Percentiles rank a stretch among this genome's conserved stretches.
phyloP scores from a whole-genome alignment of 2,329 filamentous ascomycete genomes.

The Fusarium keratoplasticum region DNA sequence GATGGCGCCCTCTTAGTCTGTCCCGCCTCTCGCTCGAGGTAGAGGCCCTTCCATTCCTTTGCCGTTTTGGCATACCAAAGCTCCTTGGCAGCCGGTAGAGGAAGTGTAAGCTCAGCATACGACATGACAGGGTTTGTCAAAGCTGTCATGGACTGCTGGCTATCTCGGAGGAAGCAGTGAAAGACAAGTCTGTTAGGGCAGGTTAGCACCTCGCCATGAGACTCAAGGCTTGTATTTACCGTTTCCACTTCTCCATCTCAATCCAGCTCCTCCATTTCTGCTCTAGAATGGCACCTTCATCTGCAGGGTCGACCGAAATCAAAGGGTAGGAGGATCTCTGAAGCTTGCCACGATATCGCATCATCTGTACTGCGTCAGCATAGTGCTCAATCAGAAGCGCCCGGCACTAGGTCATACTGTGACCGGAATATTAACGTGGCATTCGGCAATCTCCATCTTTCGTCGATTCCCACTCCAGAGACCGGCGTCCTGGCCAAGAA shows the following conservation, averaged over 20 bases:
- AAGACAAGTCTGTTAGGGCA: constrained; percentile 64
- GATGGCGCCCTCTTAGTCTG: constrained; percentile 60
- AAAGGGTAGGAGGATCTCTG: constrained; percentile 65
- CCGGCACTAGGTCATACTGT: constrained; percentile 51
- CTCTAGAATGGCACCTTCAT: constrained; percentile 68
- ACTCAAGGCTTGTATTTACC: constrained; percentile 49
- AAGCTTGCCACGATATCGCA: constrained; percentile 69
- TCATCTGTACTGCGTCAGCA: constrained; percentile 55
- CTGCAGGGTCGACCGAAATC: constrained; percentile 63
- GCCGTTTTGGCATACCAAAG: constrained; percentile 76
- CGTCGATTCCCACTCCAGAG: constrained; percentile 66
- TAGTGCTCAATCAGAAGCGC: no score
- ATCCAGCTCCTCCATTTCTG: constrained; percentile 75
- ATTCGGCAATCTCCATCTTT: constrained; percentile 68
- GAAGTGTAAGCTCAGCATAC: constrained; percentile 75
- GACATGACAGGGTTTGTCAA: constrained; percentile 74
- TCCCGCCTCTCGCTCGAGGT: constrained; percentile 56
- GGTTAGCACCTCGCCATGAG: constrained; percentile 15
- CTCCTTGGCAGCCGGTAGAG: constrained; percentile 70
- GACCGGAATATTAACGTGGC: constrained; percentile 58
- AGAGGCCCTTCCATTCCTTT: constrained; percentile 72
- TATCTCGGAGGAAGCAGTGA: constrained; percentile 73
- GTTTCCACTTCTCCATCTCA: constrained; percentile 74
- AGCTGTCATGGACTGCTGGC: constrained; percentile 75
- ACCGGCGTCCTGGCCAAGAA: constrained; percentile 62